Conservation (phyloP, 257 asterid genomes). For the Asclepias syriaca region DNA sequence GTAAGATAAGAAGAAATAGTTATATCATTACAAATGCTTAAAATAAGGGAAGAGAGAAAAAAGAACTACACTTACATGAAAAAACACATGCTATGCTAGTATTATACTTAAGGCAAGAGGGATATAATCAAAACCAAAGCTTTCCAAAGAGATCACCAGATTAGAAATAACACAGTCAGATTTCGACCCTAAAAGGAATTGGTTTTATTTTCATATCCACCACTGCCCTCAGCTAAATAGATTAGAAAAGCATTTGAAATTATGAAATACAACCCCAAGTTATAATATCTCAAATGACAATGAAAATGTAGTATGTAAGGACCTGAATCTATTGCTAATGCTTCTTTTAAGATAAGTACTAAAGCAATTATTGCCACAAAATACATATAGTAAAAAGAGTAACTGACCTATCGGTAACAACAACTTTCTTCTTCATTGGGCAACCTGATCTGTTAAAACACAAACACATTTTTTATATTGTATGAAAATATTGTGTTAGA, state of each 20-base stretch:
- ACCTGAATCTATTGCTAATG: neutral
- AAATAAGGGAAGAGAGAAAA: neutral
- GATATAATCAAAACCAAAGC: neutral
- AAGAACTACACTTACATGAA: neutral
- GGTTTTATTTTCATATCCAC: neutral
- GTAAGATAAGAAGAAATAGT: neutral
- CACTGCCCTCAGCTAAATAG: neutral
- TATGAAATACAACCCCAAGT: neutral
- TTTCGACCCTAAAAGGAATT: neutral
- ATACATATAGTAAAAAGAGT: conserved; percentile 4
- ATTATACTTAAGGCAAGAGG: neutral
- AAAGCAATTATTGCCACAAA: conserved; percentile 15
- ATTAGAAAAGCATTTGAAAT: neutral
- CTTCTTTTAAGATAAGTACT: neutral
- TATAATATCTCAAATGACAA: neutral
- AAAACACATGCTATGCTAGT: neutral
- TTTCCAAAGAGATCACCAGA: neutral
- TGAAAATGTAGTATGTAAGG: neutral
- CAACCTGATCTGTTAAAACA: conserved; percentile 71
- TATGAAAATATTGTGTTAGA: conserved; percentile 12
- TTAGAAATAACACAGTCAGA: neutral
- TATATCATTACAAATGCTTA: neutral
- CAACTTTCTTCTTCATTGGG: conserved; percentile 83
- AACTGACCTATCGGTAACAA: conserved; percentile 88
- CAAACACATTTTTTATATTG: conserved; percentile 17